Evolutionary conservation across 176 grass and related monocot species (phyloP).

Genomic region (Rhynchospora breviuscula): DNA sequence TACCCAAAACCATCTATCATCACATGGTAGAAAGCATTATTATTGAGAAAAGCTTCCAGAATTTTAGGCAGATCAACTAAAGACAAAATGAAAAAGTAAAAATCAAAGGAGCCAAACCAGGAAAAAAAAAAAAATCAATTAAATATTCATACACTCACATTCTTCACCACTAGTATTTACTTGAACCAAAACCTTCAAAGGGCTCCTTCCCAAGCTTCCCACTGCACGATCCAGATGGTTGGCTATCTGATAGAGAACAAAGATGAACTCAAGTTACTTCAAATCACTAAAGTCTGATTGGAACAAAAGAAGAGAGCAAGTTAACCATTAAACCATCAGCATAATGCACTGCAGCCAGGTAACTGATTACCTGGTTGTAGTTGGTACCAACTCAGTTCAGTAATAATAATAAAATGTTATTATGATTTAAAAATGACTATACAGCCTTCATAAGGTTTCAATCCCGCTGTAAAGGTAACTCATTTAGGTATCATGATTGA

Average conservation of each 20-base stretch:
- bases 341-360: background rate
- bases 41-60: background rate
- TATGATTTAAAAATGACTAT: background rate
- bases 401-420: background rate
- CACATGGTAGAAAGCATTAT: background rate
- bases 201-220: slow-evolving; percentile 82
- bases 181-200: slow-evolving; percentile 89
- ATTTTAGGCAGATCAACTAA: background rate
- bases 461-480: background rate
- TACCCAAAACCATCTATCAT: background rate
- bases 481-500: background rate
- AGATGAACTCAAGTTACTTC: background rate
- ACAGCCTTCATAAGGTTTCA: background rate
- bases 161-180: slow-evolving; percentile 98
- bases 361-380: background rate
- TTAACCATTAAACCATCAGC: background rate
- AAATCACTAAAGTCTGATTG: background rate
- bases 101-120: background rate
- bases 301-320: background rate
- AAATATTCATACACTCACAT: slow-evolving; percentile 51
- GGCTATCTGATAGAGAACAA: slow-evolving; percentile 65
- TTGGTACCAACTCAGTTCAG: background rate
- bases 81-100: background rate
- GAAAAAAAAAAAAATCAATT: background rate
- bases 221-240: slow-evolving; percentile 79